Evolutionary conservation across 2,329 filamentous ascomycete species (phyloP).

Genomic region (Myriosclerotinia duriaeana): DNA sequence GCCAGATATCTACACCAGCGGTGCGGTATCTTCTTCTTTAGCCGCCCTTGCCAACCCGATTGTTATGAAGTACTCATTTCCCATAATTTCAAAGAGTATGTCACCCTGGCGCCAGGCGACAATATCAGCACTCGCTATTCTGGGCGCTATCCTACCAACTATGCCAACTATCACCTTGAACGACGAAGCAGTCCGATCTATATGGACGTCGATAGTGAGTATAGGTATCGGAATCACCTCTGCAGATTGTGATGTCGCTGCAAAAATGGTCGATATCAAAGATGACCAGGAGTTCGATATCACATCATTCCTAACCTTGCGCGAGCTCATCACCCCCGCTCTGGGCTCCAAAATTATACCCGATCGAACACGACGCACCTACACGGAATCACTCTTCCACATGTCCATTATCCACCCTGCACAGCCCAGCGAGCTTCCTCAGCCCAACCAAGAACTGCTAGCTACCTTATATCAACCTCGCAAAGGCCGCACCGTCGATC

Average conservation of each 20-base stretch:
- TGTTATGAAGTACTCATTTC: conserved; percentile 76
- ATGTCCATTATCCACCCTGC: conserved; percentile 75
- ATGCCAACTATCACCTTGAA: conserved; percentile 51
- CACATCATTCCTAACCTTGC: conserved; percentile 65
- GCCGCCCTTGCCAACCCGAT: conserved; percentile 69
- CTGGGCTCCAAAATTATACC: conserved; percentile 66
- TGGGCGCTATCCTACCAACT: conserved; percentile 64
- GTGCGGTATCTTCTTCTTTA: conserved; percentile 64
- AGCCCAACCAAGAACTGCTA: conserved; percentile 54
- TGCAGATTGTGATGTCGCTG: conserved; percentile 56
- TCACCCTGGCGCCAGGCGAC: conserved; percentile 82
- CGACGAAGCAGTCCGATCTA: conserved; percentile 50
- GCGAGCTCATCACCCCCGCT: conserved; percentile 69
- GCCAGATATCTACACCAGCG: conserved; percentile 66
- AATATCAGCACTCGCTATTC: conserved; percentile 64
- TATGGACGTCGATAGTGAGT: conserved; percentile 70
- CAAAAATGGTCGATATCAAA: conserved; percentile 49
- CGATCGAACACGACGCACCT: conserved; percentile 65
- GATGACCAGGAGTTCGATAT: conserved; percentile 83
- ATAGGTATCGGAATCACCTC: conserved; percentile 68
- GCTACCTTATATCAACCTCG: conserved; percentile 62
- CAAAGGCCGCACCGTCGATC: conserved; percentile 69
- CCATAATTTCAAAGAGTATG: conserved; percentile 66
- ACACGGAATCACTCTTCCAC: conserved; percentile 74
- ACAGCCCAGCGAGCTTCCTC: conserved; percentile 60